A percentile compares a stretch with the other conserved stretches of the same genome.
Evolutionary conservation across 345 rosid species (phyloP).

Genomic region (Luvunga scandens): DNA sequence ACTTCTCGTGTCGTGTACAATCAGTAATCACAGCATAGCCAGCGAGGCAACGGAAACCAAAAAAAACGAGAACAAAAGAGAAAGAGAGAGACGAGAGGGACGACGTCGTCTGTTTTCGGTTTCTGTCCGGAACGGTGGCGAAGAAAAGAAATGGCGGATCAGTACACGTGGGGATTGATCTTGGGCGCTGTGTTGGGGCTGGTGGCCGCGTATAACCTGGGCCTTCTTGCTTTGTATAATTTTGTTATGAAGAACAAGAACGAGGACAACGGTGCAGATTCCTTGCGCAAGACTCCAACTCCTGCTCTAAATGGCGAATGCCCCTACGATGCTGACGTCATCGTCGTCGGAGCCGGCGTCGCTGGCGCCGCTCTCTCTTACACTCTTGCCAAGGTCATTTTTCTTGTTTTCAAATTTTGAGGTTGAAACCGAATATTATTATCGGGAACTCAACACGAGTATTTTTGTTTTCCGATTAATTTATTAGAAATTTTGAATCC

Average conservation of each 20-base stretch:
- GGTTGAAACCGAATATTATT: background rate
- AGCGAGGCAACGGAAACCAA: background rate
- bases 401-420: background rate
- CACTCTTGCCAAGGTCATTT: conserved; percentile 1
- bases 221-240: conserved; percentile 33
- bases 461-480: background rate
- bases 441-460: background rate
- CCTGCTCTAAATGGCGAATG: conserved; percentile 31
- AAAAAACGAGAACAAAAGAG: background rate
- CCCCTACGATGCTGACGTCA: conserved; percentile 49
- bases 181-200: conserved; percentile 27
- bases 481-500: background rate
- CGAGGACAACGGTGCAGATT: conserved; percentile 7
- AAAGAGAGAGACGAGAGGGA: background rate
- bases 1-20: background rate
- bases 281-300: conserved; percentile 31
- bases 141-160: conserved; percentile 31
- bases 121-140: background rate
- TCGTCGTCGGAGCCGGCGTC: conserved; percentile 75
- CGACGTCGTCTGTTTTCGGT: background rate
- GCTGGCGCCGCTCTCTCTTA: conserved; percentile 57
- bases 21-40: background rate
- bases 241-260: conserved; percentile 24
- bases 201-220: conserved; percentile 33
- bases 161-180: conserved; percentile 40